phyloP scores from a whole-genome alignment of 106 monocot species.

The Dioscorea zingiberensis region DNA sequence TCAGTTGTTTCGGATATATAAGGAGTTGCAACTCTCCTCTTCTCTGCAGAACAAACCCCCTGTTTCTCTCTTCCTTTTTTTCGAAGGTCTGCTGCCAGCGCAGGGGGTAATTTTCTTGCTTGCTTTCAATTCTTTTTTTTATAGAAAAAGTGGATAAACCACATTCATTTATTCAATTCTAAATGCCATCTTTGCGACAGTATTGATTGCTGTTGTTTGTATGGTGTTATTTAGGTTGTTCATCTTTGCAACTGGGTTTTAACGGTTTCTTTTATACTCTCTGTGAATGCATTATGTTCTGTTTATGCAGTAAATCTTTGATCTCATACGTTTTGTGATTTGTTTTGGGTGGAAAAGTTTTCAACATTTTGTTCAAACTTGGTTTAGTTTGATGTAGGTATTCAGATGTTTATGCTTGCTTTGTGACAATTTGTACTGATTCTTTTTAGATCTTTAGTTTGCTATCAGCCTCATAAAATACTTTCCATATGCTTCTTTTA shows the following conservation, averaged over 20 bases:
- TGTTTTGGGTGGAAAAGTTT: too few relatives aligned
- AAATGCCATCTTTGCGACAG: neutral
- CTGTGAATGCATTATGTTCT: too few relatives aligned
- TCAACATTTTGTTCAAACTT: too few relatives aligned
- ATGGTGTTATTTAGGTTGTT: neutral
- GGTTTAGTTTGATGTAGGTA: too few relatives aligned
- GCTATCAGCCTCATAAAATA: too few relatives aligned
- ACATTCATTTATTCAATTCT: neutral
- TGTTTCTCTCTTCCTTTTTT: neutral
- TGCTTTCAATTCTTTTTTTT: neutral
- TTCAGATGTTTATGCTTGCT: too few relatives aligned
- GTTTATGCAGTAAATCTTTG: too few relatives aligned
- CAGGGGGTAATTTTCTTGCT: neutral
- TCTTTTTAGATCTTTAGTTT: too few relatives aligned
- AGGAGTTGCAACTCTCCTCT: constrained; percentile 1
- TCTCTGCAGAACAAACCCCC: neutral
- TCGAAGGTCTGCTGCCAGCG: neutral
- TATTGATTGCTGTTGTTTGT: neutral
- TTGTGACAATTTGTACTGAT: too few relatives aligned
- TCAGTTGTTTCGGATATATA: constrained; percentile 10
- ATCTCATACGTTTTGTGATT: too few relatives aligned
- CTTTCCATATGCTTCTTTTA: too few relatives aligned
- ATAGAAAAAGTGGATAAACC: neutral
- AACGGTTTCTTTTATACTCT: too few relatives aligned
- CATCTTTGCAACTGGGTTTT: neutral